Base-by-base conservation (phyloP, 129 eudicot genomes). In the Pseudognaphalium luteoalbum region DNA sequence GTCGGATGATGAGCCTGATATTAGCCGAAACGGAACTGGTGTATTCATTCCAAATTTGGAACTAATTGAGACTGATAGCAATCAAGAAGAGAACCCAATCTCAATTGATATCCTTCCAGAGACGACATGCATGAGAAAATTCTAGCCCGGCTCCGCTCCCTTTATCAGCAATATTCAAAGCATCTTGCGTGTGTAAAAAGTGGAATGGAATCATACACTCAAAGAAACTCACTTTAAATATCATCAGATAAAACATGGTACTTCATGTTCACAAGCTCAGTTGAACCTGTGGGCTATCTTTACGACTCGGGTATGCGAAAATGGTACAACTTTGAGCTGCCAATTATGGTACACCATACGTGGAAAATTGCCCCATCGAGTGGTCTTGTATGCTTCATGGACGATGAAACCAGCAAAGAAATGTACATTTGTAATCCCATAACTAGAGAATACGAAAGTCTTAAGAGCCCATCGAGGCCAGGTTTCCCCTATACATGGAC, bases 381-480 rank as follows among this genome's bases (percentile, higher is more conserved):
- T 37, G 89, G 92, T 7, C 83, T 88, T 19, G 70, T 85, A 7
- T 82, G 87, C 41, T 80, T 80, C 68, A 74, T 85, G 92, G 84
- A 88, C 42, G 86, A 80, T 35, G 85, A 83, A 58, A 71, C 64
- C 42, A 64, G 33, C 20, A 66, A 54, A 33, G 78, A 67, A 32
- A 39, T 83, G 21, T 65, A 78, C 50, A 74, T 85, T 10, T 83
- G 87, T 67, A 87, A 87, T 35, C 89, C 86, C 1, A 77, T 85
- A 14, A 71, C 81, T 16, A 73, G 79, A 12, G 77, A 76, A 70
- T 67, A 21, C 64, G 62, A 42, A 32, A 52, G 29, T 3, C 77
- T 88, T 3, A 83, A 71, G 16, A 76, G 71, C 67, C 87, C 82
- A 65, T 77, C 86, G 0, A 83, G 60, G 71, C 47, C 78, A 10